Conservation (phyloP, 2,329 filamentous ascomycete genomes). For the Curvularia hawaiiensis region DNA sequence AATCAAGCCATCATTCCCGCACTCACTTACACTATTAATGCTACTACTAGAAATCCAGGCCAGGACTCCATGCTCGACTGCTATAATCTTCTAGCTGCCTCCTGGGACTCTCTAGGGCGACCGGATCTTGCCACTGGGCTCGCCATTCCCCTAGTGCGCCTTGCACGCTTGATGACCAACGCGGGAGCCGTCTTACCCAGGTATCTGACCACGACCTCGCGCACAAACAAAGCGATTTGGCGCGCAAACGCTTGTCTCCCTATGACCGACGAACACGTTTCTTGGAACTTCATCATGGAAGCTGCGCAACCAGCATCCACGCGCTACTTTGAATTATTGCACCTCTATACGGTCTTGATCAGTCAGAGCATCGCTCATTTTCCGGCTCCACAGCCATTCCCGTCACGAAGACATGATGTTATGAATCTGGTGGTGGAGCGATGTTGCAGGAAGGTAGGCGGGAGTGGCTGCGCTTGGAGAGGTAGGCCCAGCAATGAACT, state of each 20-base stretch:
- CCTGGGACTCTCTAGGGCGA: conserved; percentile 34
- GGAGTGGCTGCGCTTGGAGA: conserved; percentile 15
- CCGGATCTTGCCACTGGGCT: conserved; percentile 31
- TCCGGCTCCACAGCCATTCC: conserved; percentile 12
- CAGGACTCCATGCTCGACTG: conserved; percentile 27
- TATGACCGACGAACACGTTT: conserved; percentile 17
- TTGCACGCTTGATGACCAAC: conserved; percentile 37
- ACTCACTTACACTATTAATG: conserved; percentile 17
- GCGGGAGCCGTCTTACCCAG: conserved; percentile 28
- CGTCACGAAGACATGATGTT: conserved; percentile 25
- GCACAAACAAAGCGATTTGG: conserved; percentile 35
- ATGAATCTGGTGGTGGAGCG: conserved; percentile 36
- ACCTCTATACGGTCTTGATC: conserved; percentile 39
- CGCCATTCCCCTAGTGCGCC: conserved; percentile 36
- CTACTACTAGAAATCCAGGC: neutral
- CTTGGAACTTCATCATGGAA: conserved; percentile 33
- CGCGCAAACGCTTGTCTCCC: conserved; percentile 36
- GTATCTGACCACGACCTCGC: conserved; percentile 30
- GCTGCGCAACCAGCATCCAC: conserved; percentile 20
- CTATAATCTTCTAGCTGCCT: conserved; percentile 31
- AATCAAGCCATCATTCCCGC: conserved; percentile 30
- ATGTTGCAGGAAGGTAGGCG: conserved; percentile 34
- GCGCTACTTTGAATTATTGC: conserved; percentile 33
- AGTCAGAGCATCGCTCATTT: conserved; percentile 36
- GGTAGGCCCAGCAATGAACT: conserved; percentile 30